These are phyloP conservation scores for Microascus cirrosus DNA, from an alignment of 2,329 filamentous ascomycete genomes.

Conservation along the genomic window DNA sequence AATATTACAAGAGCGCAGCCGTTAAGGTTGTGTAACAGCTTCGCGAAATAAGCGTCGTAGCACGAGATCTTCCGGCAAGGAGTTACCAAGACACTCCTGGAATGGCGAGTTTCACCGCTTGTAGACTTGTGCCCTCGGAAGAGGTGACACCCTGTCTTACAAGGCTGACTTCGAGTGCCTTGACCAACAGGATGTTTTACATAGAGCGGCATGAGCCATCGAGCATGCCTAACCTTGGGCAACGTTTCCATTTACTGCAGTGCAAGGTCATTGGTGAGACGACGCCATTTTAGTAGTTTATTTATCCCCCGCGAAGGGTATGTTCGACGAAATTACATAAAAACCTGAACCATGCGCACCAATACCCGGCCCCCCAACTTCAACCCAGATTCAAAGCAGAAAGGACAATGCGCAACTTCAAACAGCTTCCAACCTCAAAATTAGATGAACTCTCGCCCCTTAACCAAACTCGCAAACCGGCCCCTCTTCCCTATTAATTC, in stretches of 20 bases:
- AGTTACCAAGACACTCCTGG: background rate
- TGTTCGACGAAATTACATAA: background rate
- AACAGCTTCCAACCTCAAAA: background rate
- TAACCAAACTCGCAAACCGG: constrained; percentile 35
- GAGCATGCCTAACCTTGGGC: background rate
- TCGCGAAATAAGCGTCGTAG: no score
- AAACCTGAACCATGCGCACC: background rate
- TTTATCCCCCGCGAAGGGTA: background rate
- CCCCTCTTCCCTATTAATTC: constrained; percentile 38
- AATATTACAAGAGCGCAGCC: no score
- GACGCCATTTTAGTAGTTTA: background rate
- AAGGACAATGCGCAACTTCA: no score
- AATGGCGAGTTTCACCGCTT: background rate
- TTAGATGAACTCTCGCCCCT: background rate
- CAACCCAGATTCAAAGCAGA: background rate
- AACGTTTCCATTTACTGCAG: background rate
- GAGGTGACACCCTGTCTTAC: background rate
- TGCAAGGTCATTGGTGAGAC: background rate
- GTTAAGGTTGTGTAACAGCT: no score
- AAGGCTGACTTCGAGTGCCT: background rate
- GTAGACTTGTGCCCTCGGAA: background rate
- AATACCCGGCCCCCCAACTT: background rate
- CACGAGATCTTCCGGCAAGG: no score
- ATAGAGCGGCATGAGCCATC: background rate
- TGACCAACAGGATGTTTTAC: background rate